These are phyloP conservation scores for Talaromyces amestolkiae DNA, from an alignment of 2,329 filamentous ascomycete species.

Conservation along the genomic window DNA sequence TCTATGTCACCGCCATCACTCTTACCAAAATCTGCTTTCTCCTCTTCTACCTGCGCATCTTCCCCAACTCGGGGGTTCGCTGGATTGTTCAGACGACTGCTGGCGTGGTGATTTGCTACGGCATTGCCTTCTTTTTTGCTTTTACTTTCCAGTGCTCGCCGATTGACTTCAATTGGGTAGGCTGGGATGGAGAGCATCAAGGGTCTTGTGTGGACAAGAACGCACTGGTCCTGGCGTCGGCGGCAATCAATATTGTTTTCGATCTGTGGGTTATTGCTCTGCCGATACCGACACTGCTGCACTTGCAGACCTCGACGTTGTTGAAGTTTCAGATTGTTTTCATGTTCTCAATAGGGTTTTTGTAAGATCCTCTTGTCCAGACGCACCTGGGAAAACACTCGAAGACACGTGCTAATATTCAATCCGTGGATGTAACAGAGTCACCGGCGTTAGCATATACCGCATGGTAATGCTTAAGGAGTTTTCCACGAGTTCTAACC, in stretches of 20 bases:
- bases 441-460: constrained; percentile 22
- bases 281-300: constrained; percentile 20
- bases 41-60: constrained; percentile 22
- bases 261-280: constrained; percentile 21
- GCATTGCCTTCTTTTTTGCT: constrained; percentile 16
- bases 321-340: constrained; percentile 16
- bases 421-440: constrained; percentile 8
- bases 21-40: constrained; percentile 1
- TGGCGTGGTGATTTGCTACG: constrained; percentile 17
- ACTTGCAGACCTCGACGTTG: constrained; percentile 17
- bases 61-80: constrained; percentile 18
- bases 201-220: constrained; percentile 12
- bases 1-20: constrained; percentile 13
- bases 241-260: neutral
- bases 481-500: constrained; percentile 10
- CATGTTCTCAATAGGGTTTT: constrained; percentile 8
- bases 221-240: neutral
- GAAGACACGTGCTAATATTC: neutral
- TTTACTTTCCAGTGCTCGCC: constrained; percentile 8
- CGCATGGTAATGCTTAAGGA: constrained; percentile 21
- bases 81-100: constrained; percentile 17
- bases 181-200: constrained; percentile 10
- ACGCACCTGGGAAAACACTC: too few relatives aligned
- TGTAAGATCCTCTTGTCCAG: neutral
- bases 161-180: neutral